These are phyloP conservation scores for Glonium stellatum DNA, from an alignment of 495 filamentous ascomycete species.

Conservation along the genomic window DNA sequence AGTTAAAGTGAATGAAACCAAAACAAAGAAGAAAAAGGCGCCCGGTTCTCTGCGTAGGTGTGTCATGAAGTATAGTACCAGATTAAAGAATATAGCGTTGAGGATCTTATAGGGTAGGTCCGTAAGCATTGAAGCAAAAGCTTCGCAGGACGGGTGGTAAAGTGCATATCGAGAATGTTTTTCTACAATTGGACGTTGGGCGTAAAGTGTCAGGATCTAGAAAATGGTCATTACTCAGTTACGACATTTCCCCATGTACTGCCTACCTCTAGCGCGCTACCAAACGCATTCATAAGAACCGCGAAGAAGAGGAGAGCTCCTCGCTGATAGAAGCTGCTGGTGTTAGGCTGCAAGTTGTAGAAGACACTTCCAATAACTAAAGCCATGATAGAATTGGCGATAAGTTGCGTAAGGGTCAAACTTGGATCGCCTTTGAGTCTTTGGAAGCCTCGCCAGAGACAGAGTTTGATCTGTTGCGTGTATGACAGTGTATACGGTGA, in stretches of 20 bases:
- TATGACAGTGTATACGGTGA: conserved; percentile 77
- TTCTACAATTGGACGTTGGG: conserved; percentile 86
- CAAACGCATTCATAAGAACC: conserved; percentile 79
- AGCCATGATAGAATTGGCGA: conserved; percentile 68
- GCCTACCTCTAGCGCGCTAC: conserved; percentile 55
- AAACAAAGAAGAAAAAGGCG: conserved; percentile 48
- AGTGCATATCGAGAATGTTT: conserved; percentile 87
- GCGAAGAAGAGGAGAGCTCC: conserved; percentile 86
- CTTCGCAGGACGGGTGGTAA: conserved; percentile 85
- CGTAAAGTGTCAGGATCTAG: conserved; percentile 70
- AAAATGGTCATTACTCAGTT: background rate
- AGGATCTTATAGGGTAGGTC: conserved; percentile 63
- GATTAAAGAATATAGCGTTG: conserved; percentile 55
- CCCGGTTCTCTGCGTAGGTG: conserved; percentile 69
- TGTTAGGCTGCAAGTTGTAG: conserved; percentile 59
- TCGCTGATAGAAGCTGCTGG: conserved; percentile 66
- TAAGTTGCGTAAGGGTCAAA: conserved; percentile 59
- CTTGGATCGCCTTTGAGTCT: conserved; percentile 64
- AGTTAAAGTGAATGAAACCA: conserved; percentile 40
- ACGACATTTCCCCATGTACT: background rate
- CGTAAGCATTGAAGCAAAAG: conserved; percentile 72
- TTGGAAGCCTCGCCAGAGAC: conserved; percentile 66
- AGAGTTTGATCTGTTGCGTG: conserved; percentile 61
- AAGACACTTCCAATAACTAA: conserved; percentile 78
- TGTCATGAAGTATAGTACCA: conserved; percentile 80